Percentiles rank a stretch among this genome's conserved stretches.
Evolutionary conservation across 2,329 filamentous ascomycete genomes (phyloP).

Genomic region (Aspergillus sp.): DNA sequence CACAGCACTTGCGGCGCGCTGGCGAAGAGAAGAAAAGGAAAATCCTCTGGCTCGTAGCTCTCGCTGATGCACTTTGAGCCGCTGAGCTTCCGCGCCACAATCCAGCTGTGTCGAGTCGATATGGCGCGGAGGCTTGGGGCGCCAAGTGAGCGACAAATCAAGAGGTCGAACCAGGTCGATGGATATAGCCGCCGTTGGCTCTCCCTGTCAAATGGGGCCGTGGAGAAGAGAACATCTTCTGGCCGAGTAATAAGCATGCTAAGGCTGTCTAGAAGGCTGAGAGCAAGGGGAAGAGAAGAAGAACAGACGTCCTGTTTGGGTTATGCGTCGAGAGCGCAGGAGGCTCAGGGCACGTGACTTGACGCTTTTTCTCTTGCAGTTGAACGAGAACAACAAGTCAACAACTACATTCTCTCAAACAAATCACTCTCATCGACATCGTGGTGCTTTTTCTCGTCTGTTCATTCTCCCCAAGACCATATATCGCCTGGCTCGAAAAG

Average conservation of each 20-base stretch:
- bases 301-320: too few species aligned
- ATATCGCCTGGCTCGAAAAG: too few species aligned
- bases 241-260: too few species aligned
- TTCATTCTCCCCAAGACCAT: too few species aligned
- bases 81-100: constrained; percentile 10
- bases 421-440: too few species aligned
- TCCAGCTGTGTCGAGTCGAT: constrained; percentile 5
- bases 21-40: background rate
- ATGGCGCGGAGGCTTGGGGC: constrained; percentile 16
- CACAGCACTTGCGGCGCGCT: constrained; percentile 10
- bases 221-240: background rate
- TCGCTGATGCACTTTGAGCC: constrained; percentile 7
- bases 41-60: constrained; percentile 1
- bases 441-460: too few species aligned
- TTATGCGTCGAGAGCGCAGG: constrained; percentile 3
- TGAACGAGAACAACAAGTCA: too few species aligned
- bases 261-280: too few species aligned
- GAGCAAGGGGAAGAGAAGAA: too few species aligned
- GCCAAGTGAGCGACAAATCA: constrained; percentile 19
- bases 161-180: constrained; percentile 8
- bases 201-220: background rate
- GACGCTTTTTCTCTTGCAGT: background rate
- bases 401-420: too few species aligned
- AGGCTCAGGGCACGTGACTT: constrained; percentile 13
- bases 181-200: constrained; percentile 24